Evolutionary conservation across 176 grass and related monocot species (phyloP).

Genomic region (Oryza meridionalis): DNA sequence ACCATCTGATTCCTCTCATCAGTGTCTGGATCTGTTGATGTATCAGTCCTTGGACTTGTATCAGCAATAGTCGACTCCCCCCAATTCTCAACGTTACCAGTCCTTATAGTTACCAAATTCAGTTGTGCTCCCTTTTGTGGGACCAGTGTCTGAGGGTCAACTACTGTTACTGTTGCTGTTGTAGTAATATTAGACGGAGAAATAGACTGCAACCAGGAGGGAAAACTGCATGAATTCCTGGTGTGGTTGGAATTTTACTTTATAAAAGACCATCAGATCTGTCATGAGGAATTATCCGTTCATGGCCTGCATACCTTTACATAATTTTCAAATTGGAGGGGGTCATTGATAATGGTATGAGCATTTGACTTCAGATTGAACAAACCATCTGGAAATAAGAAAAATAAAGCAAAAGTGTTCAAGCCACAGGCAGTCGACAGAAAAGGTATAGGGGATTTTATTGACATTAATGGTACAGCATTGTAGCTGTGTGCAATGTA

Average conservation of each 20-base stretch:
- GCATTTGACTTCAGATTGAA: conserved; percentile 66
- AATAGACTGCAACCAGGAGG: conserved; percentile 49
- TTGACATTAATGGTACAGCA: not conserved
- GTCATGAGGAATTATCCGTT: not conserved
- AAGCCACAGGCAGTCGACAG: conserved; percentile 1
- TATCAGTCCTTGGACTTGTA: conserved; percentile 76
- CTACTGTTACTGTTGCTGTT: conserved; percentile 32
- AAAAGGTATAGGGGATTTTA: not conserved
- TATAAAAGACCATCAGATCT: conserved; percentile 6
- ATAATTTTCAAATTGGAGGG: conserved; percentile 62
- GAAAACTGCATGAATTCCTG: conserved; percentile 15
- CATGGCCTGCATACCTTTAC: conserved; percentile 54
- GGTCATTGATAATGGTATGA: conserved; percentile 46
- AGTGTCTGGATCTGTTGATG: conserved; percentile 72
- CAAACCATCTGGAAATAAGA: conserved; percentile 54
- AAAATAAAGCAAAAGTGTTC: conserved; percentile 22
- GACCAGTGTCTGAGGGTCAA: conserved; percentile 39
- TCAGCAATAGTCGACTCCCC: conserved; percentile 71
- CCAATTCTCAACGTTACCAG: conserved; percentile 72
- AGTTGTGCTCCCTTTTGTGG: conserved; percentile 48
- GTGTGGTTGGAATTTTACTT: conserved; percentile 15
- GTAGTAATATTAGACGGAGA: conserved; percentile 36
- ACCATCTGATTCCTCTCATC: conserved; percentile 83
- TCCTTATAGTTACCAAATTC: conserved; percentile 54
- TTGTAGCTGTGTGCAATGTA: not conserved